Evolutionary conservation across 805 yeast species (phyloP), one percentile per base, ranked within the genome.

Genomic region (Wickerhamomyces bisporus): DNA sequence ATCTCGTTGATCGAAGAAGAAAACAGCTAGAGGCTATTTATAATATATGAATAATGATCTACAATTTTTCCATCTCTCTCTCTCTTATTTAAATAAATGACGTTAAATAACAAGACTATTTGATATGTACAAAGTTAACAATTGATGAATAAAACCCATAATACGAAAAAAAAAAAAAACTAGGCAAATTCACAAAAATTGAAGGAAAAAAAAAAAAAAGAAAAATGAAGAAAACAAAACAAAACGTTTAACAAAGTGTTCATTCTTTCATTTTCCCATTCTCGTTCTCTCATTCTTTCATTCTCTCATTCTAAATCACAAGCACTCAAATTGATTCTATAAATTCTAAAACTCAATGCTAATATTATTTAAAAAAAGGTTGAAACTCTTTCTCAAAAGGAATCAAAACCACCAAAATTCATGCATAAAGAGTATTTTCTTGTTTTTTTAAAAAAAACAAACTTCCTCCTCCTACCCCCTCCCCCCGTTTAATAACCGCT

Each of bases 1-100:
- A 35, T 34, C 30, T 51, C 5, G 42, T 51, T 5, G 49, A 46
- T 20, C 45, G 40, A 35, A 42, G 45, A 18, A 47, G 42, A 33
- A 34, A 33, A 16, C 40, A 49, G 35, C 35, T 51, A 2, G 39
- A 40, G 20, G 37, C 37, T 12, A 40, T 37, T 33, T 41, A 41
- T 20, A 30, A 33, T 16, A 31, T 40, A 9, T 39, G 32, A 32
- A 16, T 17, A 25, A 20, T 21, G 27, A 32, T 11, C 34, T 16
- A 32, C 27, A 19, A 28, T 16, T 10, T 8, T 19, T 6, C 18
- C n/a, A n/a, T n/a, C n/a, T n/a, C n/a, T n/a, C n/a, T n/a, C n/a
- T n/a, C n/a, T n/a, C n/a, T 11, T 17, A 5, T 19, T 32, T 15
- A 15, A 32, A 15, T 23, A 32, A 23, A 23, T 32, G 20, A 32